Base-by-base conservation (phyloP, 345 rosid genomes). In the Dimocarpus longan region DNA sequence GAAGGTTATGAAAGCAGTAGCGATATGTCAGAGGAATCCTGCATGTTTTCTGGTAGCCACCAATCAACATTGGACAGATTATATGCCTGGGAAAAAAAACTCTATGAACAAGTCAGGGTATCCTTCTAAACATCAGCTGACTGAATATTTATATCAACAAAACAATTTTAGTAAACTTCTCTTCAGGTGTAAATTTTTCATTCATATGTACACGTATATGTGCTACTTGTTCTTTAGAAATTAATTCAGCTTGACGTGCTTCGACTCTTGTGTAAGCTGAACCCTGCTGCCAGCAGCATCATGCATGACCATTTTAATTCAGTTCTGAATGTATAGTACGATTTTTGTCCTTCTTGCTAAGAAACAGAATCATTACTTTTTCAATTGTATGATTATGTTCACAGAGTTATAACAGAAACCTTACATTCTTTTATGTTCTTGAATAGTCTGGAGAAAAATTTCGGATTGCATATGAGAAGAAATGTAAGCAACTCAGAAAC, bases 21-120 rank as follows among this genome's bases (percentile, higher is more conserved):
- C 77, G 91, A 89, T 80, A 71, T 90, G 71, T 90, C 91, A 2
- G 96, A 90, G 40, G 91, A 90, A 75, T 86, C 86, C 78, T 85
- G 79, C 90, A 84, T 84, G 88, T 76, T 82, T 79, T 88, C 84
- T 1, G 91, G 93, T 71, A 88, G 97, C 80, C 98, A 91, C 85
- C 98, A 93, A 74, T 91, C 98, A 21, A 93, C 97, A 48, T 71
- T 94, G 85, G 98, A 94, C 82, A 82, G 90, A 71, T 86, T 97
- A 79, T 93, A 89, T 71, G 92, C 90, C 22, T 93, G 98, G 99
- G 99, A 92, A 88, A 97, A 97, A 89, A 97, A 94, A 85, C 99
- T 94, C 74, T 97, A 91, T 3, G 91, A 92, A 56, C 98, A 93
- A 91, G 98, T 97, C 82, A 89, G 79, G 93, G 98, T 96, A 89